These are phyloP conservation scores for Cylindrotheca fusiformis DNA, from an alignment of 108 stramenopile genomes.

Conservation along the genomic window DNA sequence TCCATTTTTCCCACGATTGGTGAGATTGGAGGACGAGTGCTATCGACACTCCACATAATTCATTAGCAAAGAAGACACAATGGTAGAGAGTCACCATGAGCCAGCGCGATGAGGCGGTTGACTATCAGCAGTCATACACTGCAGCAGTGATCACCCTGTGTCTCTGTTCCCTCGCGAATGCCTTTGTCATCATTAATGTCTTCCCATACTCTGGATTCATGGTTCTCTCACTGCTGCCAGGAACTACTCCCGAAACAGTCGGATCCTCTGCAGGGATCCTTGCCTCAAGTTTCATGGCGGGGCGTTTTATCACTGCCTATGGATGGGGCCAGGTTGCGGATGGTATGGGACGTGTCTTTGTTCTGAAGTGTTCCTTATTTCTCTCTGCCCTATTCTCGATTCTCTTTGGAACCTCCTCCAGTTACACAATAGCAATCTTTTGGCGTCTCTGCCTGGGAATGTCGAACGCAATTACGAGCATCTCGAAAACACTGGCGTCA, in stretches of 20 bases:
- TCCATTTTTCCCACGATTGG: too few species aligned
- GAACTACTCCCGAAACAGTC: slow-evolving; percentile 31
- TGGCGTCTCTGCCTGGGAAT: slow-evolving; percentile 32
- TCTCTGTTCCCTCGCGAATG: not conserved
- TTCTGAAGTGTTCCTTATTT: slow-evolving; percentile 36
- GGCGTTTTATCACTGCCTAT: slow-evolving; percentile 44
- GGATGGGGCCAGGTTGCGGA: slow-evolving; percentile 61
- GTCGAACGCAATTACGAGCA: slow-evolving; percentile 53
- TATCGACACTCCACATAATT: too few species aligned
- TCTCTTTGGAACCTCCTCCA: slow-evolving; percentile 56
- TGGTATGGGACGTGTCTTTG: slow-evolving; percentile 58
- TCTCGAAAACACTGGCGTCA: slow-evolving; percentile 48
- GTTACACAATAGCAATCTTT: slow-evolving; percentile 44
- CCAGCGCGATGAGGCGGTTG: too few species aligned
- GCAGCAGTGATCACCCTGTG: not conserved
- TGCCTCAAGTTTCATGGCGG: slow-evolving; percentile 66
- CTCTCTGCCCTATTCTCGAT: slow-evolving; percentile 47
- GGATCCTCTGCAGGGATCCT: slow-evolving; percentile 66
- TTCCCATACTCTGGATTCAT: slow-evolving; percentile 75
- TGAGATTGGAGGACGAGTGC: too few species aligned
- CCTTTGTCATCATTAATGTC: slow-evolving; percentile 33
- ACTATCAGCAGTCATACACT: not conserved
- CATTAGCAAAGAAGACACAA: too few species aligned
- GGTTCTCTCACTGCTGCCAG: slow-evolving; percentile 45
- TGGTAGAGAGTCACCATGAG: too few species aligned